Conservation (phyloP, 2,329 filamentous ascomycete genomes). For the Nemania diffusa region DNA sequence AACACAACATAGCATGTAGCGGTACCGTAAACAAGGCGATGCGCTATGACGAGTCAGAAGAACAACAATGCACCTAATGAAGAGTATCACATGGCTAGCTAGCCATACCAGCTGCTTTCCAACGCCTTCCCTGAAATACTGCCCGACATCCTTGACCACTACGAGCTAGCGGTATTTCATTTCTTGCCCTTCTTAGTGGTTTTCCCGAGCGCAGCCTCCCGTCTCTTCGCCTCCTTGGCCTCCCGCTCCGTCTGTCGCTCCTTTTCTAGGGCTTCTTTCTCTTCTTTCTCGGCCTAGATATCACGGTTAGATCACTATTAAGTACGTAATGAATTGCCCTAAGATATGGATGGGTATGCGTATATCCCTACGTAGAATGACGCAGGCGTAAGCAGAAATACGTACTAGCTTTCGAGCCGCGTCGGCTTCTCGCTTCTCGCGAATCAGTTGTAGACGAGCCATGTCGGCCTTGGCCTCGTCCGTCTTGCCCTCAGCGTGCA, state of each 20-base stretch:
- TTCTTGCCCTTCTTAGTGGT: conserved; percentile 59
- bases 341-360: too few species aligned
- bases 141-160: not conserved
- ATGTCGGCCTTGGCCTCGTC: conserved; percentile 93
- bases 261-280: conserved; percentile 63
- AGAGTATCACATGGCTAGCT: not conserved
- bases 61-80: not conserved
- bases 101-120: not conserved
- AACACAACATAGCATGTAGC: not conserved
- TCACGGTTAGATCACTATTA: conserved; percentile 40
- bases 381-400: not conserved
- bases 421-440: conserved; percentile 86
- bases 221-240: conserved; percentile 65
- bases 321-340: too few species aligned
- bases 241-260: conserved; percentile 62
- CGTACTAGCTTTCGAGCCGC: conserved; percentile 79
- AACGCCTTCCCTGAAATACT: not conserved
- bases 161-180: conserved; percentile 23
- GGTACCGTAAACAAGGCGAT: not conserved
- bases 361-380: not conserved
- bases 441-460: conserved; percentile 82
- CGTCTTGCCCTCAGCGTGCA: conserved; percentile 95
- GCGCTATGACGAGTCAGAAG: not conserved
- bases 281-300: conserved; percentile 66
- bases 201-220: conserved; percentile 62